Evolutionary conservation across 352 stramenopile species (phyloP).

Genomic region (Pythium sp.): DNA sequence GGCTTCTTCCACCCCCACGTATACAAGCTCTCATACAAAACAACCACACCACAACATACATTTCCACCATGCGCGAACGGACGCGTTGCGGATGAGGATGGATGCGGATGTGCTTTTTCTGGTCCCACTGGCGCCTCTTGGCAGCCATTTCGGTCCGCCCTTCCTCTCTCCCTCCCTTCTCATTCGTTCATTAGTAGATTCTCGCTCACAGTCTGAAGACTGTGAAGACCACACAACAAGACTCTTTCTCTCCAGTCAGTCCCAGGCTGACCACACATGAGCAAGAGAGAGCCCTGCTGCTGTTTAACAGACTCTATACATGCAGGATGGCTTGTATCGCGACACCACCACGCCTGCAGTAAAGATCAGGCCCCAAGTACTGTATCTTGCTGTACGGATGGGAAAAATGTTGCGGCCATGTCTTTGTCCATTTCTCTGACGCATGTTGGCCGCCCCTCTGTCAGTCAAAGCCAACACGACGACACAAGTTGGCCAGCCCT

Average conservation of each 20-base stretch:
- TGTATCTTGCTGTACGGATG: too few relatives aligned
- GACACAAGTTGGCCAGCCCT: too few relatives aligned
- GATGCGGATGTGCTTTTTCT: neutral
- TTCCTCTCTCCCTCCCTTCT: neutral
- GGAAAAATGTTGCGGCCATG: too few relatives aligned
- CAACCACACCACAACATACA: neutral
- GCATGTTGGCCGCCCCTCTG: neutral
- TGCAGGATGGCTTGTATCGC: too few relatives aligned
- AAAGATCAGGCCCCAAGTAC: neutral
- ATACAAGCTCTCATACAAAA: neutral
- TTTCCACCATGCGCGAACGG: neutral
- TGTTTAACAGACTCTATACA: too few relatives aligned
- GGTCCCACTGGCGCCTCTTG: neutral
- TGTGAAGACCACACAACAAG: neutral
- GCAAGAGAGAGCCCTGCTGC: too few relatives aligned
- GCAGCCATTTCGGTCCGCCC: conserved; percentile 4
- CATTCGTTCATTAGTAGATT: neutral
- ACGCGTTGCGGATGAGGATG: neutral
- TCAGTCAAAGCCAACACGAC: neutral
- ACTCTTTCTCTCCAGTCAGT: too few relatives aligned
- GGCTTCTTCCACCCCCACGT: neutral
- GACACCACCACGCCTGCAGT: neutral
- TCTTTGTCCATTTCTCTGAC: neutral
- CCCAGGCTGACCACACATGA: too few relatives aligned
- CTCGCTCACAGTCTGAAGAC: neutral